Evolutionary conservation across 23 red algal species (phyloP), one percentile per base, ranked within the genome.

Genomic region (Agarophyton chilense): DNA sequence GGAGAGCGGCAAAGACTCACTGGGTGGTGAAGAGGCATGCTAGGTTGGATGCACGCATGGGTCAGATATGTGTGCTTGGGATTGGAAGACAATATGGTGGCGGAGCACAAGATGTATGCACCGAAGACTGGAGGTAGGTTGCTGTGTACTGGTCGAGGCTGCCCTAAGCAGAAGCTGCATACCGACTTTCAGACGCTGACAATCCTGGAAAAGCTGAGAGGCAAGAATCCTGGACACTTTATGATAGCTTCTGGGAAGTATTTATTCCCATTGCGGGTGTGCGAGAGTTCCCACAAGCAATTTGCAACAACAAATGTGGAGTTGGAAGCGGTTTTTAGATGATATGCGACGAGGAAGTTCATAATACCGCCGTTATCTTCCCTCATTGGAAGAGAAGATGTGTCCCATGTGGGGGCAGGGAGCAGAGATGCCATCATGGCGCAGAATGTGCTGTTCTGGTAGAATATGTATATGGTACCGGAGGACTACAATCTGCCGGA

Each of bases 381-480:
- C 19, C 33, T 82, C 43, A 63, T 46, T 18, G 53, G 55, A 21
- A 24, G 55, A 16, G 54, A 32, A 21, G 78, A 82, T 63, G 51
- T 82, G 52, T 18, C 43, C 19, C 78, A 82, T 44, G 78, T 9
- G 22, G 78, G 54, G 55, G 78, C n/a, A n/a, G n/a, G n/a, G n/a
- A n/a, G n/a, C n/a, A n/a, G n/a, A n/a, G n/a, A n/a, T n/a, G n/a
- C n/a, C 54, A 61, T 63, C 43, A 22, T 8, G 50, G 78, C 62
- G 18, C 36, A 39, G 64, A 4, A 21, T 58, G 35, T 52, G n/a
- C 32, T 58, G 8, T 57, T 82, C n/a, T 18, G 78, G 55, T 82
- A 82, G 41, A 5, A 82, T 19, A 82, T 61, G 54, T 82, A 82
- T 54, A 58, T 63, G 51, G 54, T 82, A 24, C 78, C 78, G 22